Evolutionary conservation across 225 moss, liverwort and hornwort genomes (phyloP), one percentile per base, ranked within the genome.

Genomic region (Physcomitrium patens): DNA sequence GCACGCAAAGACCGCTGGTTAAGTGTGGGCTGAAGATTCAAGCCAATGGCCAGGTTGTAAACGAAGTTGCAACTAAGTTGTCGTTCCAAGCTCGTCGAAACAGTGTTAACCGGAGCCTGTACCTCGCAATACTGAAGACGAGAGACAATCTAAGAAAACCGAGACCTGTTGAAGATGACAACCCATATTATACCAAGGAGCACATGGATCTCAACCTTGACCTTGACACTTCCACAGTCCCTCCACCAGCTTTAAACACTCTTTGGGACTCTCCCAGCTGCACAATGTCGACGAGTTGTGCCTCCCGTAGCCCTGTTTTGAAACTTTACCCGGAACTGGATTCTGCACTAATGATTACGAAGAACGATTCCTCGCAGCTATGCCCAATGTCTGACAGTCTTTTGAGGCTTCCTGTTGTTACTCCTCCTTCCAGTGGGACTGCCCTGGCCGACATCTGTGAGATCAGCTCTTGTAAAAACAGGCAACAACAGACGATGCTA

Each of bases 111-210:
- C 71, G 50, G 79, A 67, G 60, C 51, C 20, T 84, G 15, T 80
- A 80, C 27, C 56, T 43, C 61, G 80, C 84, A 41, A 44, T 84
- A 47, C 77, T 60, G 62, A 78, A 77, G 44, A 70, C 57, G 16
- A 71, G 49, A 49, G 74, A 55, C 10, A 79, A 46, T 13, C 58
- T 45, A 7, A 69, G 24, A 16, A 62, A 63, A 42, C 49, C 43
- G 18, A 57, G 3, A 28, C 46, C 20, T 43, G 23, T 19, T 46
- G 48, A 8, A 17, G 31, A 47, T 45, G 74, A 69, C 37, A n/a
- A 74, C 44, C 51, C 73, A 20, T 37, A 17, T 20, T 55, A 13
- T 71, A 10, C 71, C 43, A 68, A 26, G 57, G 20, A 72, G 31
- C 51, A 50, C 51, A 57, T 77, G 16, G 78, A 74, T 62, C 74